phyloP scores from a whole-genome alignment of 2,329 filamentous ascomycete genomes.

The Dothiorella sarmentorum region DNA sequence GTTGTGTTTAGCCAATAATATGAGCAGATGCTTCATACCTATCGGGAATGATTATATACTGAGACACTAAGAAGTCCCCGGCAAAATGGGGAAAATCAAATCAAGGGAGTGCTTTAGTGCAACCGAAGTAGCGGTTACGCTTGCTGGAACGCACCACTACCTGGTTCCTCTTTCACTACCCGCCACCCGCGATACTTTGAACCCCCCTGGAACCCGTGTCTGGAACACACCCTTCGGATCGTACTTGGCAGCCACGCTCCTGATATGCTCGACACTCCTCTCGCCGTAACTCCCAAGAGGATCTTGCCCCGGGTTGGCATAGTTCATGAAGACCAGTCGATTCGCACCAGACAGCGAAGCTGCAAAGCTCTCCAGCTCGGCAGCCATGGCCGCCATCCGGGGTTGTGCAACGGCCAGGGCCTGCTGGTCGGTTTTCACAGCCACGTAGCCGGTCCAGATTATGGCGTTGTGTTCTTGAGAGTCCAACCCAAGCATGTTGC shows the following conservation, averaged over 20 bases:
- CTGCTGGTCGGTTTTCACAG: neutral
- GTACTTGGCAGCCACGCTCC: neutral
- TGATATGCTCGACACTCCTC: neutral
- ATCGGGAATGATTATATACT: too few species aligned
- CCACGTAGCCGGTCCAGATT: neutral
- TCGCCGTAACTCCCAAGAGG: constrained; percentile 24
- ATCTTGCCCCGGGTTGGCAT: constrained; percentile 15
- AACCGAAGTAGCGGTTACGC: too few species aligned
- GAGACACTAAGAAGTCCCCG: too few species aligned
- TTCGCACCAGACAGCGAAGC: neutral
- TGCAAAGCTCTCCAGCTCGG: neutral
- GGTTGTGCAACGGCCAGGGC: neutral
- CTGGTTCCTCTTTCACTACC: neutral
- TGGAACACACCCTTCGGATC: constrained; percentile 27
- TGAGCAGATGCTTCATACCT: too few species aligned
- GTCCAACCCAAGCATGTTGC: constrained; percentile 24
- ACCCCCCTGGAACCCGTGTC: constrained; percentile 26
- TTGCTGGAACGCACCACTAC: too few species aligned
- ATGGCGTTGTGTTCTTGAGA: constrained; percentile 17
- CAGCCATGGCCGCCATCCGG: neutral
- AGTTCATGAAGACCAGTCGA: neutral
- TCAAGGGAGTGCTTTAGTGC: too few species aligned
- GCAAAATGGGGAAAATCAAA: too few species aligned
- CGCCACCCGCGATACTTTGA: constrained; percentile 24
- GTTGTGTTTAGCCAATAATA: too few species aligned